Percentiles rank a stretch among this genome's conserved stretches.
phyloP scores from a whole-genome alignment of 169 alveolate genomes.

The Plasmodium chabaudi region DNA sequence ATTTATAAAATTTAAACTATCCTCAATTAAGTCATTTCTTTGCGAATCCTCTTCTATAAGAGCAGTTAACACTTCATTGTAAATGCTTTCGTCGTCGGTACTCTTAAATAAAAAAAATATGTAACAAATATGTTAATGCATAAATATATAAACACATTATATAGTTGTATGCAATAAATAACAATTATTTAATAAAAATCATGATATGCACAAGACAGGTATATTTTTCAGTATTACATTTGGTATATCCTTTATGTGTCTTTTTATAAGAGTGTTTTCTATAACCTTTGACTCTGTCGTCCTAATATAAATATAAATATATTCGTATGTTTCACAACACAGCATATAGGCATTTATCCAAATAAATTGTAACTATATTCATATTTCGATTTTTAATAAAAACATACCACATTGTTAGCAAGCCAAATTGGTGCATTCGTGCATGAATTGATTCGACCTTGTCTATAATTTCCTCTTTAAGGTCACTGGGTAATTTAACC shows the following conservation, averaged over 20 bases:
- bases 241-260: slow-evolving; percentile 68
- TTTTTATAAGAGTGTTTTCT: slow-evolving; percentile 69
- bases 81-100: slow-evolving; percentile 46
- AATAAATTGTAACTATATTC: background rate
- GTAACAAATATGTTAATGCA: slow-evolving; percentile 4
- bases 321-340: background rate
- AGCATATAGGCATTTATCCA: background rate
- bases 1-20: slow-evolving; percentile 46
- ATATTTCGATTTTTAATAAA: background rate
- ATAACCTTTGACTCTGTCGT: slow-evolving; percentile 68
- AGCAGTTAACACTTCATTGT: slow-evolving; percentile 64
- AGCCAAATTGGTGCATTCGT: slow-evolving; percentile 69
- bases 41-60: slow-evolving; percentile 65
- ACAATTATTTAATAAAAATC: background rate
- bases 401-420: slow-evolving; percentile 62
- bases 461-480: slow-evolving; percentile 59
- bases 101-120: slow-evolving; percentile 6
- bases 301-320: slow-evolving; percentile 10
- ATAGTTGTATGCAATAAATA: background rate
- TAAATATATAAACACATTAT: background rate
- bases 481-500: slow-evolving; percentile 38
- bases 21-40: slow-evolving; percentile 71
- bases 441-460: slow-evolving; percentile 61
- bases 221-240: slow-evolving; percentile 1
- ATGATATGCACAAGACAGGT: background rate